Percentiles rank a stretch among this genome's conserved stretches.
These are phyloP conservation scores for Aureobasidium leucospermi DNA, from an alignment of 2,329 filamentous ascomycete species.

Conservation along the genomic window DNA sequence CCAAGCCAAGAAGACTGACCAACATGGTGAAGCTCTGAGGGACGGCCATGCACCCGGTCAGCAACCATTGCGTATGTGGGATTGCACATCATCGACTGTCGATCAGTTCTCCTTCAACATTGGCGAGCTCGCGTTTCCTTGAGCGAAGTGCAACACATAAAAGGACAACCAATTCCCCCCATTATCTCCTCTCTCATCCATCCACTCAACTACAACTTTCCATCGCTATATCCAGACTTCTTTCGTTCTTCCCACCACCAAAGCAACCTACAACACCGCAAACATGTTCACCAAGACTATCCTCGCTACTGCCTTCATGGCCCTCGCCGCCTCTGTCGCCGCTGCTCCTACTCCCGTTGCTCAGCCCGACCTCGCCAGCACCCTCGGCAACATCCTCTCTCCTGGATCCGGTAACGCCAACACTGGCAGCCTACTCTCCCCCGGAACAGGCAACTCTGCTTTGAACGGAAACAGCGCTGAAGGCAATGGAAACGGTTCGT, in stretches of 20 bases:
- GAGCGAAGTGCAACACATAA: not conserved
- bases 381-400: not conserved
- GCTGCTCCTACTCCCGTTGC: not conserved
- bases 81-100: conserved; percentile 3
- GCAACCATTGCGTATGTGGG: conserved; percentile 6
- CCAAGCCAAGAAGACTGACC: not conserved
- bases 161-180: not conserved
- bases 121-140: not conserved
- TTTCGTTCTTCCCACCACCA: not conserved
- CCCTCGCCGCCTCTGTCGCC: not conserved
- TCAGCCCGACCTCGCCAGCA: not conserved
- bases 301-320: conserved; percentile 1
- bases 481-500: not conserved
- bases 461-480: not conserved
- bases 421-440: not conserved
- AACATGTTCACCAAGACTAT: conserved; percentile 10
- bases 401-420: not conserved
- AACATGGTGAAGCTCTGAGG: not conserved
- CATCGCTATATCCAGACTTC: not conserved
- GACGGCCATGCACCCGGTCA: not conserved
- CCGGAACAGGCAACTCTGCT: not conserved
- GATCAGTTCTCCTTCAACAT: not conserved
- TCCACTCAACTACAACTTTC: not conserved
- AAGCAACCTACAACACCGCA: not conserved
- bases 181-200: not conserved